A percentile compares a stretch with the other conserved stretches of the same genome.
phyloP scores from a whole-genome alignment of 441 rosid species.

The Populus hybrid region DNA sequence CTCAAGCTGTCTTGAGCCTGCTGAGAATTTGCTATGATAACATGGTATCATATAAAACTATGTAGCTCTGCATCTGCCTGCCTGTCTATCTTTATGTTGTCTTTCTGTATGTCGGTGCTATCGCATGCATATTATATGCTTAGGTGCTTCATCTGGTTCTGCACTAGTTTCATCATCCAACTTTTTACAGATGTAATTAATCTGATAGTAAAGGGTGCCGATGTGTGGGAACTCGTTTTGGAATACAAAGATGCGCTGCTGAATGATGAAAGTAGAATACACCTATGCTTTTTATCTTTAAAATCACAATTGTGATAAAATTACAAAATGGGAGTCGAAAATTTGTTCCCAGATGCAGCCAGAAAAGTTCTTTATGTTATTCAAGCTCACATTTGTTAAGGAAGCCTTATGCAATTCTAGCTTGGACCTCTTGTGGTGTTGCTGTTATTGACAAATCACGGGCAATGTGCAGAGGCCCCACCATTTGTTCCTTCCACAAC shows the following conservation, averaged over 20 bases:
- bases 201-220: too few species aligned
- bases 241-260: too few species aligned
- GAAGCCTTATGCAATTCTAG: not conserved
- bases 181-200: too few species aligned
- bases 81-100: not conserved
- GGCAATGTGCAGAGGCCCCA: not conserved
- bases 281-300: too few species aligned
- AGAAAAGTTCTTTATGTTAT: not conserved
- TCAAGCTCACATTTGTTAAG: not conserved
- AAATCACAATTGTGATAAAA: not conserved
- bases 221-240: too few species aligned
- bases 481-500: not conserved
- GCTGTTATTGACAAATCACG: not conserved
- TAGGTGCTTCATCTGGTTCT: too few species aligned
- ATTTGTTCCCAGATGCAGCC: not conserved
- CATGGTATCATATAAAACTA: too few species aligned
- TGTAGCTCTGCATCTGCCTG: not conserved
- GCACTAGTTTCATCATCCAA: too few species aligned
- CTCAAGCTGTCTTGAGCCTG: too few species aligned
- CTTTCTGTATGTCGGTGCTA: not conserved
- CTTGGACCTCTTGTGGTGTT: not conserved
- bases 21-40: too few species aligned
- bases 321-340: not conserved
- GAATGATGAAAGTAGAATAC: too few species aligned
- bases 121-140: too few species aligned